Evolutionary conservation across 129 eudicot species (phyloP).

Genomic region (Centaurea solstitialis): DNA sequence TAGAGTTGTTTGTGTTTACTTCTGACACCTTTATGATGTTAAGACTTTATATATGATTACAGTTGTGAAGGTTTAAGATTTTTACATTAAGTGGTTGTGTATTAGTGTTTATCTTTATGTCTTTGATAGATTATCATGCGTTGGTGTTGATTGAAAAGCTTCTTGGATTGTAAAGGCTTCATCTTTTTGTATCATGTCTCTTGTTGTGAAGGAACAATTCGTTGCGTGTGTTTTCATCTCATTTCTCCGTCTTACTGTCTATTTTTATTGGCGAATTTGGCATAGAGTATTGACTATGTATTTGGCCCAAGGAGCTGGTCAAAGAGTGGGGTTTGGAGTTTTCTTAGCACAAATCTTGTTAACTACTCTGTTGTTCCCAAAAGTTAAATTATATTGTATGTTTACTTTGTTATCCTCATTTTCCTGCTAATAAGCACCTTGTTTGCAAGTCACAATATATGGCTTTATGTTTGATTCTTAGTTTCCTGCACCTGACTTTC

Average conservation of each 20-base stretch:
- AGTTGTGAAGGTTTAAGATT: neutral
- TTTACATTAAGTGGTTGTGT: neutral
- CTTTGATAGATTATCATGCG: neutral
- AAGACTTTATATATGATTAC: neutral
- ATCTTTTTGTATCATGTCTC: neutral
- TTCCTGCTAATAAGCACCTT: neutral
- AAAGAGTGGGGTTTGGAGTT: neutral
- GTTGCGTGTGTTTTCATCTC: neutral
- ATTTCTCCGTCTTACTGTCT: neutral
- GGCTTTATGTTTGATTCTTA: neutral
- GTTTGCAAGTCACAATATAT: neutral
- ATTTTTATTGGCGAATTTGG: neutral
- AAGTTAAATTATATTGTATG: neutral
- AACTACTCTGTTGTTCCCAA: neutral
- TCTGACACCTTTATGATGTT: neutral
- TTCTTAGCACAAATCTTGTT: neutral
- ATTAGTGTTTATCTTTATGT: neutral
- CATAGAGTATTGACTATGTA: neutral
- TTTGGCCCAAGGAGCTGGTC: neutral
- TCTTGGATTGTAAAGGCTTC: neutral
- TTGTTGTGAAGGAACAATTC: neutral
- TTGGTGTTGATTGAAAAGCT: conserved; percentile 8
- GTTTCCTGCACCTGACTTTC: neutral
- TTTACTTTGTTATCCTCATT: neutral
- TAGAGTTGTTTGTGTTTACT: neutral